These are phyloP conservation scores for Dendrobium officinale DNA, from an alignment of 106 monocot species.

Conservation along the genomic window DNA sequence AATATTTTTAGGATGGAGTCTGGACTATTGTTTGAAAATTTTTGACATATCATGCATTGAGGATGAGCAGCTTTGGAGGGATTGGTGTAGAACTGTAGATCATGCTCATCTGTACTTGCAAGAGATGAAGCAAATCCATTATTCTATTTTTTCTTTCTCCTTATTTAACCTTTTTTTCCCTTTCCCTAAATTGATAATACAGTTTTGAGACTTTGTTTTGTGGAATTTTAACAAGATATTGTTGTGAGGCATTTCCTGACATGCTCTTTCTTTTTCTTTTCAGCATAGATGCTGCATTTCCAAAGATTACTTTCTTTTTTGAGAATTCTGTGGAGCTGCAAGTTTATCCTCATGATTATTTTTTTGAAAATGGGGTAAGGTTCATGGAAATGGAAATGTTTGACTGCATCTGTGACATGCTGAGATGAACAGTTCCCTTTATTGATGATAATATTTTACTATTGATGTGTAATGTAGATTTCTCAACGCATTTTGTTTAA, in stretches of 20 bases:
- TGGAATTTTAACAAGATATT: not conserved
- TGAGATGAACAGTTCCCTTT: not conserved
- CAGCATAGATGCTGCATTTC: constrained; percentile 59
- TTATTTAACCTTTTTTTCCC: not conserved
- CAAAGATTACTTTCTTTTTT: constrained; percentile 50
- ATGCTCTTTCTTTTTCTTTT: constrained; percentile 18
- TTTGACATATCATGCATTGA: too few species aligned
- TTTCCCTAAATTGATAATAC: not conserved
- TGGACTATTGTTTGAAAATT: too few species aligned
- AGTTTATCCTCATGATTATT: constrained; percentile 58
- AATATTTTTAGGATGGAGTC: too few species aligned
- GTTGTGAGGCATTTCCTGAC: not conserved
- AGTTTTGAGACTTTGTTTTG: not conserved
- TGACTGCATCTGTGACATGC: not conserved
- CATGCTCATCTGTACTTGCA: too few species aligned
- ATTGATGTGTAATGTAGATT: not conserved
- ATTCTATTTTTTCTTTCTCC: too few species aligned
- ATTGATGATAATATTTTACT: not conserved
- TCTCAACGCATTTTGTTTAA: not conserved
- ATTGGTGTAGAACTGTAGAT: too few species aligned
- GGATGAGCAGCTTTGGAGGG: too few species aligned
- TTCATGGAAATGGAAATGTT: not conserved
- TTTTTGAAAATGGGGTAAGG: constrained; percentile 44
- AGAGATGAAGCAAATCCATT: too few species aligned
- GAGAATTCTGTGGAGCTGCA: constrained; percentile 33